phyloP scores from a whole-genome alignment of 1,284 basidiomycete genomes.

The Amylostereum areolatum region DNA sequence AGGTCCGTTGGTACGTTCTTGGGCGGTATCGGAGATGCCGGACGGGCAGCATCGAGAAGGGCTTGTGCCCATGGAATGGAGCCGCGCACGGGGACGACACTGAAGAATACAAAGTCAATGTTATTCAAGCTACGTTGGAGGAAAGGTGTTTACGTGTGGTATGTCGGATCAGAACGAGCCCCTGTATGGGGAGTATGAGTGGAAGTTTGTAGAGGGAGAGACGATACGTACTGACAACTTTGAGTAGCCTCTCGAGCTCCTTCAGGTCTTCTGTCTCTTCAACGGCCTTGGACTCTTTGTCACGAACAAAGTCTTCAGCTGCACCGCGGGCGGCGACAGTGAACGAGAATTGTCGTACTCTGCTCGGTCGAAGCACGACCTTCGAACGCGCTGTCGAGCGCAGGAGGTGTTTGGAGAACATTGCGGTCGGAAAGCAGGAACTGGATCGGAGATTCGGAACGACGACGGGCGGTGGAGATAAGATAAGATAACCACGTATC shows the following conservation, averaged over 20 bases:
- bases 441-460: too few relatives aligned
- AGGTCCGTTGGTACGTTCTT: conserved; percentile 17
- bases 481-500: too few relatives aligned
- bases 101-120: neutral
- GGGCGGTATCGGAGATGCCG: neutral
- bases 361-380: too few relatives aligned
- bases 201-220: neutral
- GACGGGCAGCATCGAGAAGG: conserved; percentile 3
- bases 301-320: too few relatives aligned
- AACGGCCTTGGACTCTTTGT: conserved; percentile 17
- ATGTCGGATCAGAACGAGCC: conserved; percentile 48
- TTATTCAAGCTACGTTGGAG: neutral
- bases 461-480: too few relatives aligned
- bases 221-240: conserved; percentile 45
- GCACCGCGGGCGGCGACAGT: too few relatives aligned
- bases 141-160: conserved; percentile 36
- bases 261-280: conserved; percentile 55
- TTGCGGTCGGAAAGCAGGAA: too few relatives aligned
- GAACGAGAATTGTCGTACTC: too few relatives aligned
- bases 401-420: too few relatives aligned
- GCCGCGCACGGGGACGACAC: conserved; percentile 7
- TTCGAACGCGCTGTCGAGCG: too few relatives aligned
- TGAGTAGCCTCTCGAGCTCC: conserved; percentile 52
- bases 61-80: conserved; percentile 8
- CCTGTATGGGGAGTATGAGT: conserved; percentile 26